Percentiles rank a stretch among this genome's conserved stretches.
Evolutionary conservation across 1,284 basidiomycete genomes (phyloP).

Genomic region (Marasmius tenuissimus): DNA sequence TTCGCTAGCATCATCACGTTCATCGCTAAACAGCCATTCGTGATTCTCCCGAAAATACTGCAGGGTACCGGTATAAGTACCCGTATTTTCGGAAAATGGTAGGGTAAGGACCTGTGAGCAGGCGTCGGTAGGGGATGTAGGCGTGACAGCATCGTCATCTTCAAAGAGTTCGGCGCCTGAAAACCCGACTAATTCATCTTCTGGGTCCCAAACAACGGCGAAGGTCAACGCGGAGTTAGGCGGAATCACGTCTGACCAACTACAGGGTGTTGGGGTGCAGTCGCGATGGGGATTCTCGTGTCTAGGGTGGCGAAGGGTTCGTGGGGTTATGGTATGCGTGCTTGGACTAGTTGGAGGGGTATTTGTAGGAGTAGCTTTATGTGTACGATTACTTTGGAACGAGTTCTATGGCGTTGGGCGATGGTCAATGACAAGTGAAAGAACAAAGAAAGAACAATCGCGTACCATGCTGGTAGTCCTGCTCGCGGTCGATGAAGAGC

Average conservation of each 20-base stretch:
- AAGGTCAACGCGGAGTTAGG: slow-evolving; percentile 56
- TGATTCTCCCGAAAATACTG: slow-evolving; percentile 28
- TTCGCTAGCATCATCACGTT: not conserved
- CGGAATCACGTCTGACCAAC: slow-evolving; percentile 58
- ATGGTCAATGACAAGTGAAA: not conserved
- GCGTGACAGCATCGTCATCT: slow-evolving; percentile 19
- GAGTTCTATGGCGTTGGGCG: not conserved
- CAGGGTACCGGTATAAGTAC: slow-evolving; percentile 18
- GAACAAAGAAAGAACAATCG: not conserved
- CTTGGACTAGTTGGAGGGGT: not conserved
- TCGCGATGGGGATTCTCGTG: too few relatives aligned
- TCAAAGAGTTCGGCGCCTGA: slow-evolving; percentile 48
- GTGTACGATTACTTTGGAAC: not conserved
- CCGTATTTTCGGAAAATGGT: slow-evolving; percentile 16
- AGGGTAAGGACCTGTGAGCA: slow-evolving; percentile 39
- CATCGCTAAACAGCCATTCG: slow-evolving; percentile 17
- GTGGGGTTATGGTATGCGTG: not conserved
- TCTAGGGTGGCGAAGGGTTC: not conserved
- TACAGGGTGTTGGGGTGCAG: slow-evolving; percentile 11
- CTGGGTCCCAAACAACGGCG: slow-evolving; percentile 57
- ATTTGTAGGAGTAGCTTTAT: not conserved
- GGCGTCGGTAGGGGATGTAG: slow-evolving; percentile 23
- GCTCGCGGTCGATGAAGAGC: not conserved
- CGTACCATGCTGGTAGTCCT: not conserved
- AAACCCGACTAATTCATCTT: slow-evolving; percentile 57